A percentile compares a stretch with the other conserved stretches of the same genome.
phyloP scores from a whole-genome alignment of 148 eudicot genomes.

The Salicornia ramosissima region DNA sequence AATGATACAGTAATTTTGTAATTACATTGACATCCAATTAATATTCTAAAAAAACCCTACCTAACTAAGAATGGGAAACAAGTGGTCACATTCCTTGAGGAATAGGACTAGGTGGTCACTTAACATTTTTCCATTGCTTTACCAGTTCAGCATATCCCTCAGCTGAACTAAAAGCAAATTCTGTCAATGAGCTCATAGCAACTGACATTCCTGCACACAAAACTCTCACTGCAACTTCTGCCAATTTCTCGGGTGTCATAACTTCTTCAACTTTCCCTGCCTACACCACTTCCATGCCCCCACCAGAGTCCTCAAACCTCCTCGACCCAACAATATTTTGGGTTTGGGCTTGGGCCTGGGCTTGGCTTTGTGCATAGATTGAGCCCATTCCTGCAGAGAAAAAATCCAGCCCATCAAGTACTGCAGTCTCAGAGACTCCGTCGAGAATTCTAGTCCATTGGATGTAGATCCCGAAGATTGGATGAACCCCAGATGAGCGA shows the following conservation, averaged over 20 bases:
- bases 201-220: conserved; percentile 96
- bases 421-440: conserved; percentile 54
- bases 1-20: conserved; percentile 17
- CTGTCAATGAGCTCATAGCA: conserved; percentile 74
- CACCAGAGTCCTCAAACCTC: conserved; percentile 35
- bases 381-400: conserved; percentile 91
- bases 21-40: conserved; percentile 12
- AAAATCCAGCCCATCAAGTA: conserved; percentile 77
- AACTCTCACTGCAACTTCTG: conserved; percentile 78
- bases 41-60: conserved; percentile 15
- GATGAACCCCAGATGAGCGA: conserved; percentile 52
- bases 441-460: conserved; percentile 81
- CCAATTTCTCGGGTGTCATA: conserved; percentile 86
- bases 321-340: conserved; percentile 40
- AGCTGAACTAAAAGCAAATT: conserved; percentile 73
- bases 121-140: conserved; percentile 59
- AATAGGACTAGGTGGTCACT: conserved; percentile 34
- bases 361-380: conserved; percentile 67
- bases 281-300: conserved; percentile 63
- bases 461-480: conserved; percentile 72
- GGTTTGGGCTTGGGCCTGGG: conserved; percentile 31
- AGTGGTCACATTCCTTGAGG: conserved; percentile 26
- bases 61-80: conserved; percentile 17
- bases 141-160: conserved; percentile 78
- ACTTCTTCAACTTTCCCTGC: conserved; percentile 53